These are phyloP conservation scores for Lantana camara DNA, from an alignment of 257 asterid species.

Conservation along the genomic window DNA sequence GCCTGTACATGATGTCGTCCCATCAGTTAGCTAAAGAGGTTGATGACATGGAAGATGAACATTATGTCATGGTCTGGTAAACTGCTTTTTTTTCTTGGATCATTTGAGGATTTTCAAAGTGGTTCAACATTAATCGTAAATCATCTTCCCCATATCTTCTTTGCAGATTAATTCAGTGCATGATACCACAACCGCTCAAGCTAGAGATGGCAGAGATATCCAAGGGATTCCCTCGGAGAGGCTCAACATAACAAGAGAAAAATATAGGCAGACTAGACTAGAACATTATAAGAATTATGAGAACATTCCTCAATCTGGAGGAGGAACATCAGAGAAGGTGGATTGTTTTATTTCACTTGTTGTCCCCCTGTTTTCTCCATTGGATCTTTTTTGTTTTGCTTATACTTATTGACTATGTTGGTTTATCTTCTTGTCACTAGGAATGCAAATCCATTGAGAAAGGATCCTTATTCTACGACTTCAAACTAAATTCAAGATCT, in stretches of 20 bases:
- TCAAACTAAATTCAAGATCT: slow-evolving; percentile 85
- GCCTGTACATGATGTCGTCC: slow-evolving; percentile 64
- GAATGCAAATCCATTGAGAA: slow-evolving; percentile 71
- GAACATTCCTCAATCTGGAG: slow-evolving; percentile 78
- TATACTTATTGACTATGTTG: not conserved
- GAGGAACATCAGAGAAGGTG: slow-evolving; percentile 74
- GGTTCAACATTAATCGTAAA: too few relatives aligned
- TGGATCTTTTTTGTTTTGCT: not conserved
- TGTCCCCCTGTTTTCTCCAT: slow-evolving; percentile 5
- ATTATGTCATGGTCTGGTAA: slow-evolving; percentile 64
- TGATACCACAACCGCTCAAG: slow-evolving; percentile 92
- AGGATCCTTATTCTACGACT: slow-evolving; percentile 58
- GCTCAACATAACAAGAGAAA: slow-evolving; percentile 82
- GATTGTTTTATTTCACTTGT: slow-evolving; percentile 6
- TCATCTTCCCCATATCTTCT: too few relatives aligned
- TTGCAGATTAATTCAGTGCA: slow-evolving; percentile 61
- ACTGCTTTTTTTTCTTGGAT: not conserved
- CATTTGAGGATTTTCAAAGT: too few relatives aligned
- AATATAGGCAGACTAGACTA: slow-evolving; percentile 74
- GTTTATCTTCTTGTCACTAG: slow-evolving; percentile 36
- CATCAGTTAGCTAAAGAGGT: slow-evolving; percentile 56
- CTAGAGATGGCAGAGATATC: slow-evolving; percentile 84
- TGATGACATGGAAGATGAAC: slow-evolving; percentile 81
- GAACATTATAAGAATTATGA: slow-evolving; percentile 85
- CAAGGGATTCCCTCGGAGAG: slow-evolving; percentile 98